Evolutionary conservation across 2,329 filamentous ascomycete species (phyloP).

Genomic region (Apiospora pterosperma): DNA sequence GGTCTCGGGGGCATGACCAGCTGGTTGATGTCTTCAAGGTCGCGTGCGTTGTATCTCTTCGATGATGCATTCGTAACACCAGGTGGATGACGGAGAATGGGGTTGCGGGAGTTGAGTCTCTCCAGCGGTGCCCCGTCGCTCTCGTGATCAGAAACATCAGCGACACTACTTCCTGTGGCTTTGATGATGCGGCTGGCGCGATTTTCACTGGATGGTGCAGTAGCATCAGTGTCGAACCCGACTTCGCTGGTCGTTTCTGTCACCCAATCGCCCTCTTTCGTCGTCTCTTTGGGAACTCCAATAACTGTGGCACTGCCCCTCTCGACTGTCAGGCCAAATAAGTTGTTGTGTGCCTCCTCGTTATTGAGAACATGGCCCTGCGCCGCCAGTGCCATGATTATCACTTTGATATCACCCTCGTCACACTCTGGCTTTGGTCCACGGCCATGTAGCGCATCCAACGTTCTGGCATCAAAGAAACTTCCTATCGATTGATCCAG

Average conservation of each 20-base stretch:
- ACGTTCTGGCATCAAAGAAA: slow-evolving; percentile 8
- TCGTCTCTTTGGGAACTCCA: slow-evolving; percentile 8
- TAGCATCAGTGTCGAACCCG: slow-evolving; percentile 17
- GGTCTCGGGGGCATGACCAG: not conserved
- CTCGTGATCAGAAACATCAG: slow-evolving; percentile 38
- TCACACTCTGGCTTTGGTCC: not conserved
- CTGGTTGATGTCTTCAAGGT: slow-evolving; percentile 15
- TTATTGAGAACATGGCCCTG: not conserved
- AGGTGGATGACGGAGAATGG: slow-evolving; percentile 17
- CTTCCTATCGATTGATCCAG: slow-evolving; percentile 3
- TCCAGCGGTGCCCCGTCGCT: not conserved
- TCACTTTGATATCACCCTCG: not conserved
- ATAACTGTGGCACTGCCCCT: not conserved
- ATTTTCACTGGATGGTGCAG: not conserved
- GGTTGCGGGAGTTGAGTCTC: slow-evolving; percentile 11
- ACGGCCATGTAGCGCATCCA: not conserved
- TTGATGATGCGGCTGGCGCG: slow-evolving; percentile 12
- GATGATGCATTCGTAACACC: not conserved
- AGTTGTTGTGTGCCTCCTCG: not conserved
- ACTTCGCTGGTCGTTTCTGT: slow-evolving; percentile 32
- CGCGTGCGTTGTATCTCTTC: not conserved
- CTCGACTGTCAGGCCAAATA: slow-evolving; percentile 1
- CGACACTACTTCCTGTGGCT: slow-evolving; percentile 39
- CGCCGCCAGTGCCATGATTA: not conserved
- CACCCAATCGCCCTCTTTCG: slow-evolving; percentile 34